Conservation (phyloP, 2,329 filamentous ascomycete species). For the Talaromyces sp. region DNA sequence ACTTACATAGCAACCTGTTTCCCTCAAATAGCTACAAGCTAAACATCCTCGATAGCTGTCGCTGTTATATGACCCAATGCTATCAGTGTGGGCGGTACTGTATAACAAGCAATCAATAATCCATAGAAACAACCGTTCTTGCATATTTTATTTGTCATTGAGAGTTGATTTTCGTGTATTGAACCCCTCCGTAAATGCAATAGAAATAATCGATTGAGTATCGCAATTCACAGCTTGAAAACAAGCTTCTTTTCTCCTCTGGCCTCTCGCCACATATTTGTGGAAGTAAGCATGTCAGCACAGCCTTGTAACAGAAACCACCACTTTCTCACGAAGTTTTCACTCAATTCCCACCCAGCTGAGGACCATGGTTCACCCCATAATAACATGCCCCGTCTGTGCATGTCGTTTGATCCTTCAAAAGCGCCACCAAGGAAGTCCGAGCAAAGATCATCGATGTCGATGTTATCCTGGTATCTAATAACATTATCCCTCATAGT, state of each 20-base stretch:
- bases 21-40: background rate
- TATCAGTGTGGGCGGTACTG: background rate
- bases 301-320: constrained; percentile 28
- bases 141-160: background rate
- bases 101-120: background rate
- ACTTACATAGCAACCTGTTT: background rate
- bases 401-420: background rate
- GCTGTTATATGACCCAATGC: background rate
- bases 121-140: background rate
- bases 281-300: constrained; percentile 24
- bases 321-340: constrained; percentile 28
- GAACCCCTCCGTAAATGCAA: background rate
- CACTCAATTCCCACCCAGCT: constrained; percentile 28
- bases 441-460: constrained; percentile 20
- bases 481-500: constrained; percentile 15
- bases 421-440: constrained; percentile 20
- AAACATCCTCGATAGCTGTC: background rate
- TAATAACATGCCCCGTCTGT: constrained; percentile 24
- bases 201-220: background rate
- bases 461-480: constrained; percentile 17
- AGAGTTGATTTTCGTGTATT: background rate
- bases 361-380: constrained; percentile 30
- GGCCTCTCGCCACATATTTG: constrained; percentile 28
- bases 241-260: constrained; percentile 23
- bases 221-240: background rate